These are phyloP conservation scores for Nakazawaea pomicola DNA, from an alignment of 805 yeast species.

Conservation along the genomic window DNA sequence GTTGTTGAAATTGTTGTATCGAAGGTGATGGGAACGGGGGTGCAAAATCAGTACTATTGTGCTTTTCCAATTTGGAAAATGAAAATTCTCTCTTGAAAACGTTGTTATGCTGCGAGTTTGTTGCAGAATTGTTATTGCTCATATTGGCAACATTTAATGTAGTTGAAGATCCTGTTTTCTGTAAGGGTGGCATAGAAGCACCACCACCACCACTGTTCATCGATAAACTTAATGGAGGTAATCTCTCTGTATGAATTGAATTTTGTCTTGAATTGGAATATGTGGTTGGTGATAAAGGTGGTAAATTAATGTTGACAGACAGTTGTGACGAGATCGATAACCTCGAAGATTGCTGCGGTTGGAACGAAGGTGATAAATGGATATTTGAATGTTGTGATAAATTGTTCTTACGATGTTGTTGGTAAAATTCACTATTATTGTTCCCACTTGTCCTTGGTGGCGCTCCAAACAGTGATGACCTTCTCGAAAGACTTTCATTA, in stretches of 20 bases:
- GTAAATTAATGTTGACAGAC: slow-evolving; percentile 7
- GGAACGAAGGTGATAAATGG: slow-evolving; percentile 9
- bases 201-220: too few species aligned
- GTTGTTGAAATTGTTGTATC: not conserved
- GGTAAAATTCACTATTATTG: not conserved
- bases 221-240: slow-evolving; percentile 8
- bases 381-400: slow-evolving; percentile 9
- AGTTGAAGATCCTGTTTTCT: too few species aligned
- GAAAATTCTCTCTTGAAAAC: slow-evolving; percentile 16
- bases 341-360: slow-evolving; percentile 6
- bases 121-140: not conserved
- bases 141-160: too few species aligned
- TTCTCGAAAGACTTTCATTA: slow-evolving; percentile 19
- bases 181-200: too few species aligned
- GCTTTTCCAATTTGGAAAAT: slow-evolving; percentile 9
- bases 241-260: slow-evolving; percentile 10
- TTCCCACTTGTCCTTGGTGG: too few species aligned
- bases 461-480: slow-evolving; percentile 22
- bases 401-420: slow-evolving; percentile 9
- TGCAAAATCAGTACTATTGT: slow-evolving; percentile 1
- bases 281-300: slow-evolving; percentile 12
- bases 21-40: slow-evolving; percentile 5
- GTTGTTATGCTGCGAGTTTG: not conserved
- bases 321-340: slow-evolving; percentile 12
- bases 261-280: slow-evolving; percentile 9